phyloP scores from a whole-genome alignment of 352 stramenopile genomes.

The Globisporangium splendens region DNA sequence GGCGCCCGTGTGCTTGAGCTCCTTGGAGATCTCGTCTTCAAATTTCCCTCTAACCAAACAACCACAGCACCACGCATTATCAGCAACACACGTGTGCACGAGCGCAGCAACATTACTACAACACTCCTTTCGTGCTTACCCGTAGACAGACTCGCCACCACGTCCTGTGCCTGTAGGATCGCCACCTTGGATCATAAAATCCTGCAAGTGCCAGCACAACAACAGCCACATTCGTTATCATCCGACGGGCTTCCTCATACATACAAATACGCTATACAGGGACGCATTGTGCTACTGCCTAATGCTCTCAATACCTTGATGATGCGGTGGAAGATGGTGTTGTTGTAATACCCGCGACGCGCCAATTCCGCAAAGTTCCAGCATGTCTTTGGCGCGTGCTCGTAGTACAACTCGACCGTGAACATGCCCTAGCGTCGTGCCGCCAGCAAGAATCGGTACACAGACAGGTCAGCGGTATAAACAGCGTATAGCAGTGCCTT shows the following conservation, averaged over 20 bases:
- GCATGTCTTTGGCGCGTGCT: slow-evolving; percentile 91
- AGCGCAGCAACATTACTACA: neutral
- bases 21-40: slow-evolving; percentile 91
- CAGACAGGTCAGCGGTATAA: neutral
- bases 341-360: slow-evolving; percentile 94
- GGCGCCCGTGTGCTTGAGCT: slow-evolving; percentile 93
- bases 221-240: neutral
- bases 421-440: slow-evolving; percentile 66
- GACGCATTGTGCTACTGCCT: no score
- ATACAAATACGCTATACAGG: neutral
- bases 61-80: neutral
- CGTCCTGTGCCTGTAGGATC: slow-evolving; percentile 92
- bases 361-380: slow-evolving; percentile 92
- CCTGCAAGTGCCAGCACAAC: slow-evolving; percentile 23
- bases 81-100: neutral
- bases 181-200: slow-evolving; percentile 97
- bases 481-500: no score
- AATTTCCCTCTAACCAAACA: slow-evolving; percentile 81
- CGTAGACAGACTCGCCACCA: slow-evolving; percentile 91
- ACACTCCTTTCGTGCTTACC: slow-evolving; percentile 25
- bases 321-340: slow-evolving; percentile 94
- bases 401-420: slow-evolving; percentile 92
- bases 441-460: neutral
- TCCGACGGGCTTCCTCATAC: neutral
- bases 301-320: slow-evolving; percentile 61